Evolutionary conservation across 176 grass and related monocot genomes (phyloP).

Genomic region (Triticum timopheevii): DNA sequence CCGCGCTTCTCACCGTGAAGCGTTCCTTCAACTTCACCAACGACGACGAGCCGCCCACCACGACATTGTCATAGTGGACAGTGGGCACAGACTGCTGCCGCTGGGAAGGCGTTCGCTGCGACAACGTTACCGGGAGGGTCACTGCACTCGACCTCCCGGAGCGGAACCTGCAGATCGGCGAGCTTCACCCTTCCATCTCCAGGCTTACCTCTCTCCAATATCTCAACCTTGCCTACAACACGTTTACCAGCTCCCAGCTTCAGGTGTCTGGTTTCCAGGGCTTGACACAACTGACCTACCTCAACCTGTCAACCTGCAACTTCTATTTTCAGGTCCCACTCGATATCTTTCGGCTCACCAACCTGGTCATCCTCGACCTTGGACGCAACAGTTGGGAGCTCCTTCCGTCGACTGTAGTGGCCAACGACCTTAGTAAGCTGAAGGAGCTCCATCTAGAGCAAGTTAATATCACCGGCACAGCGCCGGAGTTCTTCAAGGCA

Average conservation of each 20-base stretch:
- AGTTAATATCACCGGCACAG: background rate
- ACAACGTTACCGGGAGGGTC: background rate
- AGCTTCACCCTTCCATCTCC: background rate
- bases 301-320: background rate
- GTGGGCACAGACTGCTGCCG: background rate
- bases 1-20: background rate
- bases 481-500: background rate
- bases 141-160: background rate
- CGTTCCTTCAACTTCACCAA: background rate
- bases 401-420: background rate
- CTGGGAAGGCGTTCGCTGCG: background rate
- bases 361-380: background rate
- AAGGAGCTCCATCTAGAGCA: background rate
- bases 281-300: background rate
- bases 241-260: background rate
- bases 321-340: background rate
- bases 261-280: background rate
- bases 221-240: background rate
- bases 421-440: background rate
- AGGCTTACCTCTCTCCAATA: background rate
- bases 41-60: background rate
- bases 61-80: background rate
- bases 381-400: background rate
- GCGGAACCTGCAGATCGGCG: background rate
- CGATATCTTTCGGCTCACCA: background rate